A percentile compares a stretch with the other conserved stretches of the same genome.
phyloP scores from a whole-genome alignment of 371 early-diverging fungal species.

The Saksenaea vasiformis region DNA sequence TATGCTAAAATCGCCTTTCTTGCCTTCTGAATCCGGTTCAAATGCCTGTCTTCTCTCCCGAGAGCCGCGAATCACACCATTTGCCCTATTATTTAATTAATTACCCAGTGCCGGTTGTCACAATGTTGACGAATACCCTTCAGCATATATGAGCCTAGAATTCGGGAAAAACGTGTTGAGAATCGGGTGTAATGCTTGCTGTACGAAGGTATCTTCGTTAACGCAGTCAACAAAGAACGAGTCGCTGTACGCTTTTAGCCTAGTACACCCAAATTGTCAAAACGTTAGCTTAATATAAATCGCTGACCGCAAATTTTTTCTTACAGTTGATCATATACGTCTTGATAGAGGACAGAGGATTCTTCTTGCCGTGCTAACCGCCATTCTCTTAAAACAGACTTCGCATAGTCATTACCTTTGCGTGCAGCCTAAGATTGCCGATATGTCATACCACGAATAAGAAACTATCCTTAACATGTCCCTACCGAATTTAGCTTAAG shows the following conservation, averaged over 20 bases:
- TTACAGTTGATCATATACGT: neutral
- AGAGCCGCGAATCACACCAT: neutral
- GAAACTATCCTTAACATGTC: neutral
- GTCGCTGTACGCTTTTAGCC: slow-evolving; percentile 10
- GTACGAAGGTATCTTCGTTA: slow-evolving; percentile 14
- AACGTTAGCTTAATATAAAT: neutral
- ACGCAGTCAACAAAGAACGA: neutral
- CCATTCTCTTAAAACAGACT: slow-evolving; percentile 3
- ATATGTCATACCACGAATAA: neutral
- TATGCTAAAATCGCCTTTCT: slow-evolving; percentile 11
- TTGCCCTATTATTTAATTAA: neutral
- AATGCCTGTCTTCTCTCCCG: neutral
- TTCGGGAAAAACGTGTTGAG: slow-evolving; percentile 10
- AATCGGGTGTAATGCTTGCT: slow-evolving; percentile 6
- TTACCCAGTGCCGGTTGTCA: neutral
- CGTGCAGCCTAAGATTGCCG: neutral
- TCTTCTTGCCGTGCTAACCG: neutral
- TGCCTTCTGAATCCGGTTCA: slow-evolving; percentile 7
- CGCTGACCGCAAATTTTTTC: neutral
- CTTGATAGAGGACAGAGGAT: neutral
- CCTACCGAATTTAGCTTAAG: neutral
- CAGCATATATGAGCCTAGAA: neutral
- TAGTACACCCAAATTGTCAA: neutral
- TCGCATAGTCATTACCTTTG: neutral
- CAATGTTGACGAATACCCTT: slow-evolving; percentile 5